Base-by-base conservation (phyloP, 2,329 filamentous ascomycete genomes). In the Ophiostoma triangulosporum region DNA sequence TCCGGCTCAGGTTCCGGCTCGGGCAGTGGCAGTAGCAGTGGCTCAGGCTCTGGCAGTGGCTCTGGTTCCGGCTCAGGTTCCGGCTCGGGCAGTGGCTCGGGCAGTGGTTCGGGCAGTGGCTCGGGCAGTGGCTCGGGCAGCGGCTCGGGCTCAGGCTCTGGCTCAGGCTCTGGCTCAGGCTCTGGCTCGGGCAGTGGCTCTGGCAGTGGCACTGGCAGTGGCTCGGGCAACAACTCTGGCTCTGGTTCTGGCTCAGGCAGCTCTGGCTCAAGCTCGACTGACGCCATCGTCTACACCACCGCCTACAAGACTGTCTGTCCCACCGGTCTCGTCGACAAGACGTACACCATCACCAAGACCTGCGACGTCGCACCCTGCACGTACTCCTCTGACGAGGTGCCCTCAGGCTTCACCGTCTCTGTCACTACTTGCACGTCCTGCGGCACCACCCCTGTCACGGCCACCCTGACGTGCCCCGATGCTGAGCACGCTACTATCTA, bases 341-440 rank as follows among this genome's bases (percentile, higher is more conserved):
- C 58, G 6, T 60, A 60, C 57, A 60, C 56, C 32, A 50, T 60
- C 43, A 60, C 58, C 35, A 59, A 60, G 56, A 58, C 57, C 11
- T 60, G 58, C n/a, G 51, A 52, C 29, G 6, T 48, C 7, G n/a
- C 53, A 1, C 56, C 57, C 14, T 59, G 58, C 54, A 36, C 55
- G 1, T 26, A 22, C 51, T 50, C 48, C 0, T 12, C 17, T 1
- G 29, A 26, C n/a, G 57, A 57, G 50, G 6, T 58, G 1, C 58
- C 58, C 3, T 3, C 51, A 11, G 58, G 53, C 54, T 60, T 60
- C 40, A 58, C 57, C 5, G 54, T 56, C 14, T 53, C 52, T n/a
- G 56, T 57, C 29, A 48, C 48, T 17, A 56, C 57, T 15, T 59
- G 57, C 54, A 54, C 48, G 6, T 17, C n/a, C 24, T 59, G 54